These are phyloP conservation scores for Bocquillonia castaneifolia DNA, from an alignment of 441 rosid genomes.

Conservation along the genomic window DNA sequence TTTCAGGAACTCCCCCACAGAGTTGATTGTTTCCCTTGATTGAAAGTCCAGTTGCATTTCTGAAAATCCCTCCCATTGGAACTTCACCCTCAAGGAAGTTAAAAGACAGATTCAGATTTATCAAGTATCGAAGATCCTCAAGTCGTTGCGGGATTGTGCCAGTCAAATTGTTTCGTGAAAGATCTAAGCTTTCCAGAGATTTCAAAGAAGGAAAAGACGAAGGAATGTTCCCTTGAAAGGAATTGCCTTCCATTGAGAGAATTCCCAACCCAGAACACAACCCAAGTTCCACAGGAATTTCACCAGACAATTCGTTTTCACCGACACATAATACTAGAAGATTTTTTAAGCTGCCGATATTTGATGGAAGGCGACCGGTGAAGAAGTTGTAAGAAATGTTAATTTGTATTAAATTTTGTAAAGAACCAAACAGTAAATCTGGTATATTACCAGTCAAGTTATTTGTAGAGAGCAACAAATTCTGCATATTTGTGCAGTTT, in stretches of 20 bases:
- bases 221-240: conserved; percentile 8
- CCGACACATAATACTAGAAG: neutral
- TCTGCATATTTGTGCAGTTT: conserved; percentile 11
- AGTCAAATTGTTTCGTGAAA: conserved; percentile 27
- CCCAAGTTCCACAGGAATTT: conserved; percentile 25
- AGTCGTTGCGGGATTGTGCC: conserved; percentile 23
- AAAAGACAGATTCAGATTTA: conserved; percentile 12
- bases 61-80: neutral
- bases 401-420: neutral
- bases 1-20: neutral
- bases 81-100: conserved; percentile 17
- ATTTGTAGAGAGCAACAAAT: neutral
- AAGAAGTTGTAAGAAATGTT: neutral
- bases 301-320: neutral
- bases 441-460: conserved; percentile 6
- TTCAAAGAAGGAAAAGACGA: neutral
- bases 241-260: conserved; percentile 27
- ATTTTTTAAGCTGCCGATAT: neutral
- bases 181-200: neutral
- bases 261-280: conserved; percentile 24
- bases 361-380: neutral
- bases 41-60: neutral
- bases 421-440: neutral
- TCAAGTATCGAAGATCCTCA: neutral
- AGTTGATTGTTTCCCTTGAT: neutral